Base-by-base conservation (phyloP, 495 filamentous ascomycete genomes). In the Tuber umbilicatum region DNA sequence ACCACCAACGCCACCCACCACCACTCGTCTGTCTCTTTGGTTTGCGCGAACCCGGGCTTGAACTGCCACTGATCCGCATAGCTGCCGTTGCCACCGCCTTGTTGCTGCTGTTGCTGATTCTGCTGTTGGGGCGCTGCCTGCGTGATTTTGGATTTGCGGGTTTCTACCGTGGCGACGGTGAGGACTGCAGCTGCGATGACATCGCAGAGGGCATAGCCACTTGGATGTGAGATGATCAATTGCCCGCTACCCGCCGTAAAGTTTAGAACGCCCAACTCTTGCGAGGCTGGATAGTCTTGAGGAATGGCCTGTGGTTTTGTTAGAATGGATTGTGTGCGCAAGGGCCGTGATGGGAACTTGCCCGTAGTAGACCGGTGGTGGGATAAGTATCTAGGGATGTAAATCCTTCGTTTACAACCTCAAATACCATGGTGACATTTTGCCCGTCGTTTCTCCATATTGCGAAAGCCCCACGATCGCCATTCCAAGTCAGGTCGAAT, bases 221-320 rank as follows among this genome's bases (percentile, higher is more conserved):
- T 60, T 12, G 50, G 50, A 60, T 60, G 50, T 31, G 50, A 60
- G 50, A 60, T 60, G 50, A 60, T 60, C 50, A 60, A 60, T 60
- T 60, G 50, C 1, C 50, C 50, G 10, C 50, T 60, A 27, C 50
- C 50, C 2, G 50, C 50, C 10, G 50, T 60, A 14, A 60, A 60
- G 14, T 60, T 60, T n/a, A 60, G n/a, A 60, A 60, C 50, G 0
- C 50, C 50, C 5, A 60, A 27, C 50, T 60, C 50, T 27, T 60
- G 50, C 12, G 50, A 60, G n/a, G 50, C 50, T 60, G 50, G 50
- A 12, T 60, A 60, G n/a, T 60, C 50, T 60, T 27, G 50, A 12
- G 50, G 50, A 60, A 60, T 60, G 0, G 50, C 50, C 50, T 60
- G n/a, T 27, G n/a, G 1, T 60, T 60, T 60, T 14, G n/a, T 60